Base-by-base conservation (phyloP, 352 stramenopile species). In the Pythium coloratum region DNA sequence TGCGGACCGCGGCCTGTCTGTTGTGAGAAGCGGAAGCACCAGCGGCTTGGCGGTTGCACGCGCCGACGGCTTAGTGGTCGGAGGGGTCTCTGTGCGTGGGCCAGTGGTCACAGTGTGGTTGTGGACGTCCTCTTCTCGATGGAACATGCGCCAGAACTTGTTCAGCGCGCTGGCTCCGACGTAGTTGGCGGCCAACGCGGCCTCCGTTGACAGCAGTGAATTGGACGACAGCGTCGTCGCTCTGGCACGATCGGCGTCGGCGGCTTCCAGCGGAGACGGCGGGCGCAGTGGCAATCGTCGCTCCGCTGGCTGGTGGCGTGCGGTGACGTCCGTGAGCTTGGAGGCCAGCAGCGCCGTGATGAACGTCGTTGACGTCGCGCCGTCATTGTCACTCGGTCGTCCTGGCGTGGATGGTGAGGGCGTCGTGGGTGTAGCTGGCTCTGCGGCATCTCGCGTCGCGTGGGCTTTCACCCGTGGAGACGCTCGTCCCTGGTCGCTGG, bases 71-170 rank as follows among this genome's bases (percentile, higher is more conserved):
- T 16, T 55, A 46, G 36, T 1, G 10, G 49, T n/a, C 32, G 34
- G 16, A 6, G 59, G 40, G 24, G 30, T 62, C 34, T 61, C 61
- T 1, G 66, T 54, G 8, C 55, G 62, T 1, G 46, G 7, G 1
- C 55, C 24, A 54, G 59, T 33, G 20, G 71, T 62, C 2, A 53
- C n/a, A 62, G 76, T 76, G 69, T 88, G 78, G 68, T 88, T 86
- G 62, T 78, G 75, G 33, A 88, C 72, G 0, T 67, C 74, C 54
- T 91, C 81, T 53, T 94, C 78, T 2, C 77, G 80, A 34, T 91
- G 85, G 60, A 94, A 94, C 51, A 90, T 78, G 32, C 60, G 64
- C 83, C 85, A 94, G 69, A 92, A 92, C 28, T 74, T 67, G 13
- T 81, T 67, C 60, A 94, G 75, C 4, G 83, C 83, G 5, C 86